Evolutionary conservation across 306 rosid genomes (phyloP).

Genomic region (Castanopsis chinensis): DNA sequence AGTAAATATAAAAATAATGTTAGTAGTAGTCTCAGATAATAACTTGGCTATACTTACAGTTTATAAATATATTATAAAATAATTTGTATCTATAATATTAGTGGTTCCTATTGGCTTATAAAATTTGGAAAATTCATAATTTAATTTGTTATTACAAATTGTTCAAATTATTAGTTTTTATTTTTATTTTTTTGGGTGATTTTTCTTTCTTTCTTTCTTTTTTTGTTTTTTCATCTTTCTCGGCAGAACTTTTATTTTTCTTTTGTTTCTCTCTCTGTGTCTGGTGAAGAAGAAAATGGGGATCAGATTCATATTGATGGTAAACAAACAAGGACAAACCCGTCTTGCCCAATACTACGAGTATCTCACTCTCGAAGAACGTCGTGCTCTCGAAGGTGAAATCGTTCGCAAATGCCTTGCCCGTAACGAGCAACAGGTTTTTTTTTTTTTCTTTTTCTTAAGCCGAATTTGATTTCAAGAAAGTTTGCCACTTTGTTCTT

Average conservation of each 20-base stretch:
- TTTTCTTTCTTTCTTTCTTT: no score
- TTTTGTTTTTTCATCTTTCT: no score
- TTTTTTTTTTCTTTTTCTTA: background rate
- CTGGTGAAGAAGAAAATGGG: slow-evolving; percentile 48
- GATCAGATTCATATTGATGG: slow-evolving; percentile 91
- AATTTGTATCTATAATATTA: accelerated
- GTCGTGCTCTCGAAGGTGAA: slow-evolving; percentile 90
- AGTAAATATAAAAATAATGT: no score
- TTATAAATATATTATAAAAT: no score
- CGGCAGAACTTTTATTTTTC: no score
- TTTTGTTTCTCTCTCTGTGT: no score
- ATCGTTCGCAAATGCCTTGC: slow-evolving; percentile 96
- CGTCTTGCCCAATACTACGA: slow-evolving; percentile 97
- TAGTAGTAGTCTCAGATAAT: accelerated
- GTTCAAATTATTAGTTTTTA: no score
- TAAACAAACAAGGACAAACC: slow-evolving; percentile 92
- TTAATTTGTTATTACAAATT: no score
- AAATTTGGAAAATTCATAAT: no score
- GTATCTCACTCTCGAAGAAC: slow-evolving; percentile 78
- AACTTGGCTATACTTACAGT: accelerated
- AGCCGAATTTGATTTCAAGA: background rate
- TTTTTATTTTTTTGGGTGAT: no score
- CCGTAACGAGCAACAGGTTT: slow-evolving; percentile 81
- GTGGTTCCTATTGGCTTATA: no score
- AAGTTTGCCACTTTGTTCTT: background rate